Base-by-base conservation (phyloP, 2,329 filamentous ascomycete species). In the Monosporascus cannonballus region DNA sequence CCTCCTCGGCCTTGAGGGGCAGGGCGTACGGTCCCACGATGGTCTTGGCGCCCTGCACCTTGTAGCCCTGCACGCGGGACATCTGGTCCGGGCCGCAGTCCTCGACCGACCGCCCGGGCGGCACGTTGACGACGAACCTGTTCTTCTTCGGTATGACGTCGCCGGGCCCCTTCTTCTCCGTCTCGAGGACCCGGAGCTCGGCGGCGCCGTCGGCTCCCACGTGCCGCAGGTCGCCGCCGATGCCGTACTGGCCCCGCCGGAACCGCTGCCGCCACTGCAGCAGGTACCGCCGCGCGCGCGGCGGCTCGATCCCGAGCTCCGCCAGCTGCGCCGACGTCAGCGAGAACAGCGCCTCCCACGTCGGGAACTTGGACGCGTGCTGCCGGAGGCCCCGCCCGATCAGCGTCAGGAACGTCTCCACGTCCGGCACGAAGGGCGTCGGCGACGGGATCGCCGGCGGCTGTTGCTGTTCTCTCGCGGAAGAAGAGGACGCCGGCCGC, bases 341-440 rank as follows among this genome's bases (percentile, higher is more conserved):
- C 46, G 85, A 85, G 79, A 97, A 97, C 46, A 99, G 83, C 6
- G 89, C 83, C 50, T 94, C 87, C 94, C 94, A 97, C 11, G 87
- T 86, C 2, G 89, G 84, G 63, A 99, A 90, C 71, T 97, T 97
- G 71, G 83, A 78, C 48, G 87, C 82, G 75, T 96, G 90, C 66
- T 87, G 84, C 65, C 81, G 85, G 63, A 96, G 84, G 62, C 86
- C 86, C 58, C 94, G 92, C 62, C 94, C 94, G 71, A 97, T 96
- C 54, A 96, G 78, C 37, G 82, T 90, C 57, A 97, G 85, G 72
- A 99, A 96, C 17, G 92, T 94, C 61, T 79, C 69, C 41, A 90
- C 84, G 68, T 96, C 86, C 34, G 92, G 93, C 39, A 96, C 85
- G 64, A 96, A 91, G 1, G 90, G 89, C 38, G 87, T 96, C 1